Percentiles rank a stretch among this genome's conserved stretches.
Evolutionary conservation across 768 basidiomycete genomes (phyloP).

Genomic region (Lyophyllum shimeji): DNA sequence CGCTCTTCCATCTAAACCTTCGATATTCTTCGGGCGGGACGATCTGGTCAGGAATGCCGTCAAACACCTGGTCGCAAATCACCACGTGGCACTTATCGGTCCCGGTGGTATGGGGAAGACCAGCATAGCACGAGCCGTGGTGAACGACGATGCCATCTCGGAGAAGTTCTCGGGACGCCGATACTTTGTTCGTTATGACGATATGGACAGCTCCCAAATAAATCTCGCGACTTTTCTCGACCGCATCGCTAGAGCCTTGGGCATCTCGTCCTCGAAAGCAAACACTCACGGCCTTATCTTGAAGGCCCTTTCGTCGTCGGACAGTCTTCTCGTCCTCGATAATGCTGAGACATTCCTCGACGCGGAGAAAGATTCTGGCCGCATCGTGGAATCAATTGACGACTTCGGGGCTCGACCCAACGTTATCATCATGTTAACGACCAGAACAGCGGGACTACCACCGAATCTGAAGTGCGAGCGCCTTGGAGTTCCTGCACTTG

Average conservation of each 20-base stretch:
- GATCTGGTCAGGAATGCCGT: neutral
- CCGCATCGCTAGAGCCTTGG: constrained; percentile 1
- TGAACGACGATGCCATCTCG: constrained; percentile 2
- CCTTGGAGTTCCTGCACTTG: constrained; percentile 5
- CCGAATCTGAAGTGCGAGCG: constrained; percentile 7
- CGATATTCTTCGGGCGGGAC: neutral
- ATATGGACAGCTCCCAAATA: constrained; percentile 9
- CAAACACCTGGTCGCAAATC: neutral
- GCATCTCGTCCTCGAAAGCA: neutral
- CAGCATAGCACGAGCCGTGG: constrained; percentile 8
- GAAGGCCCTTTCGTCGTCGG: neutral
- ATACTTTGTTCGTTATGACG: constrained; percentile 13
- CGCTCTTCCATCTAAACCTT: neutral
- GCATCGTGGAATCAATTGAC: constrained; percentile 7
- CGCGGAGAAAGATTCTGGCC: constrained; percentile 7
- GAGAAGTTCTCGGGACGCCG: constrained; percentile 5
- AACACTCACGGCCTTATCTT: neutral
- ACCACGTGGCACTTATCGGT: constrained; percentile 12
- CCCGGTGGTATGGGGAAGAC: constrained; percentile 16
- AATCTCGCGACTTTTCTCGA: constrained; percentile 7
- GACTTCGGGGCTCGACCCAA: constrained; percentile 5
- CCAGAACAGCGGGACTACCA: constrained; percentile 5
- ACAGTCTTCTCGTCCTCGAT: constrained; percentile 12
- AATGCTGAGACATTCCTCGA: constrained; percentile 17
- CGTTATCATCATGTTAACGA: constrained; percentile 14